Percentiles rank a stretch among this genome's conserved stretches.
These are phyloP conservation scores for Linnemannia exigua DNA, from an alignment of 192 early-diverging fungal genomes.

Conservation along the genomic window DNA sequence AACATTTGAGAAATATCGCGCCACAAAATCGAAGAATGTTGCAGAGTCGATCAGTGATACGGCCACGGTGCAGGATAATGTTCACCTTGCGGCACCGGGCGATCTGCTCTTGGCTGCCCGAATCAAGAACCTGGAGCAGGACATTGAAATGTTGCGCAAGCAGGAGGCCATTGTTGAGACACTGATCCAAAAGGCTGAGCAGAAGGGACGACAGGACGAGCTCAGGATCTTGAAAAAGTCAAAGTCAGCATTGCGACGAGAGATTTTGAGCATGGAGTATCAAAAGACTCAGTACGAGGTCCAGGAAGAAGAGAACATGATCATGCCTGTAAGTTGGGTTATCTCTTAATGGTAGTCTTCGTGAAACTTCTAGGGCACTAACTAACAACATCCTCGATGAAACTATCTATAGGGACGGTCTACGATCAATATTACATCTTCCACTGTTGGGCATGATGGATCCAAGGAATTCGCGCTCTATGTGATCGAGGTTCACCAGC, in stretches of 20 bases:
- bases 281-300: constrained; percentile 75
- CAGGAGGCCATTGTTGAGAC: constrained; percentile 78
- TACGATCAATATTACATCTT: constrained; percentile 62
- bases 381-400: background rate
- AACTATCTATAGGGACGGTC: constrained; percentile 58
- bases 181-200: constrained; percentile 72
- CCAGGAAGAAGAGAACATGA: constrained; percentile 70
- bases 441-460: constrained; percentile 65
- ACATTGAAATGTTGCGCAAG: constrained; percentile 68
- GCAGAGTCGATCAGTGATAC: constrained; percentile 58
- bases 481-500: constrained; percentile 81
- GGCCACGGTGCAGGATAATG: constrained; percentile 61
- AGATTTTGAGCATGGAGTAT: constrained; percentile 69
- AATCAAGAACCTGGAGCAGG: constrained; percentile 63
- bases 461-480: constrained; percentile 71
- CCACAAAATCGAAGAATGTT: constrained; percentile 5
- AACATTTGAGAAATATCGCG: background rate
- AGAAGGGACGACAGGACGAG: constrained; percentile 66
- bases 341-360: too few relatives aligned
- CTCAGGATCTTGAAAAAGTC: constrained; percentile 75
- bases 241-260: constrained; percentile 65
- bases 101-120: constrained; percentile 75
- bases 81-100: constrained; percentile 75
- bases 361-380: background rate
- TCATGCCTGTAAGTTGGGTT: constrained; percentile 61